Base-by-base conservation (phyloP, 2,329 filamentous ascomycete species). In the Allantophomopsis cytisporea region DNA sequence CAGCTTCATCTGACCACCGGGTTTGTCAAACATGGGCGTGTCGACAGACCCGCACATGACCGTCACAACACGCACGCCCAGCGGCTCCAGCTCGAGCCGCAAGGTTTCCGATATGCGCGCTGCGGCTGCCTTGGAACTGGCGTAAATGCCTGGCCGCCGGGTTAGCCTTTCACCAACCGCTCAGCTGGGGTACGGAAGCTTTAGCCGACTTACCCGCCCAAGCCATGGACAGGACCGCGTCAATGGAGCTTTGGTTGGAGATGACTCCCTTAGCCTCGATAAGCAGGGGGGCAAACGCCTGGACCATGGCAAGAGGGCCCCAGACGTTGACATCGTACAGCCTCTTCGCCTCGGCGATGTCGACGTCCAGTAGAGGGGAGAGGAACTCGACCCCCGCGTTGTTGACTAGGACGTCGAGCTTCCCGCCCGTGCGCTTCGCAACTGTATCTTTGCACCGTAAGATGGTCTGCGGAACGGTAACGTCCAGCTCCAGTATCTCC, bases 361-460 rank as follows among this genome's bases (percentile, higher is more conserved):
- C 47, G 10, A 49, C 43, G 41, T 62, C 60, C 11, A 58, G 41
- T 1, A 60, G 40, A 10, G 60, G 56, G 44, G 31, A 31, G 18
- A 45, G 43, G 15, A 41, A 49, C 16, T 20, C 54, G 32, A 50
- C 45, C 12, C 60, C 63, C 6, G 64, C 59, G 47, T 67, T 68
- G 45, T 68, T 68, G 36, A 66, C 51, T 2, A 66, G 56, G 18
- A 63, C 52, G 41, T 65, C 58, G 11, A 65, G 52, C n/a, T 44
- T 55, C n/a, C 57, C 56, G 18, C 52, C 58, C 0, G 58, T 57
- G 13, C 52, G 47, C 11, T 41, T 38, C 6, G 48, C 38, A 30
- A 65, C 52, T 15, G 50, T 41, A 5, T 47, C 45, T 21, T 55
- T 54, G 2, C 54, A 53, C 5, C 40, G 34, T 0, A 39, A 40